Evolutionary conservation across 108 stramenopile genomes (phyloP).

Genomic region (Skeletonema tropicum): DNA sequence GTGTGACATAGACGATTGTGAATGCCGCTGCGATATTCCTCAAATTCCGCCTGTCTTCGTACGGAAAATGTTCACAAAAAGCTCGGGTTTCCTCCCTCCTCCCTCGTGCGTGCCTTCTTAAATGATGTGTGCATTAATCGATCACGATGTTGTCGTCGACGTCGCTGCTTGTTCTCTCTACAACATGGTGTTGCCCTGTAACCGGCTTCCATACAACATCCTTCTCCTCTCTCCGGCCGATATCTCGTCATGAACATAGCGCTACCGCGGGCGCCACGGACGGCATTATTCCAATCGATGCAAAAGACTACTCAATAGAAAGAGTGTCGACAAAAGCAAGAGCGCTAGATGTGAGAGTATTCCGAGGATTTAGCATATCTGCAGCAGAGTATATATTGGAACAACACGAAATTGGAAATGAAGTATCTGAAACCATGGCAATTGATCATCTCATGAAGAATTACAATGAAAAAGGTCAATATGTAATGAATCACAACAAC

Average conservation of each 20-base stretch:
- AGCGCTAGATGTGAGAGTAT: constrained; percentile 43
- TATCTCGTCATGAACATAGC: neutral
- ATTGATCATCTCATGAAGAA: constrained; percentile 28
- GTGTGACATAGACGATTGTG: no score
- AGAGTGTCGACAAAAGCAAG: constrained; percentile 12
- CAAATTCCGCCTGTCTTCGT: no score
- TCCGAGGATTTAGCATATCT: constrained; percentile 28
- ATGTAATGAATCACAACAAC: constrained; percentile 8
- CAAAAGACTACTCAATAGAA: constrained; percentile 9
- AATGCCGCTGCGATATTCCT: no score
- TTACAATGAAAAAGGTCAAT: constrained; percentile 33
- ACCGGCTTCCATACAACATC: neutral
- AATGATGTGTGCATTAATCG: no score
- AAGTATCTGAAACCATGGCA: constrained; percentile 16
- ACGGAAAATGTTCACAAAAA: neutral
- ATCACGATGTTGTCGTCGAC: neutral
- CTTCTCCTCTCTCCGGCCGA: neutral
- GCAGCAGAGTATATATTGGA: constrained; percentile 22
- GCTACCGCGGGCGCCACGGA: neutral
- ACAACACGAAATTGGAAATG: neutral
- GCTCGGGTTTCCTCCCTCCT: no score
- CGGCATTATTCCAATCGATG: neutral
- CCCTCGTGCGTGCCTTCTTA: no score
- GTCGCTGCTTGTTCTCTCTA: neutral
- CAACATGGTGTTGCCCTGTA: neutral